Conservation (phyloP, 2,329 filamentous ascomycete genomes). For the Pseudogymnoascus sp. region DNA sequence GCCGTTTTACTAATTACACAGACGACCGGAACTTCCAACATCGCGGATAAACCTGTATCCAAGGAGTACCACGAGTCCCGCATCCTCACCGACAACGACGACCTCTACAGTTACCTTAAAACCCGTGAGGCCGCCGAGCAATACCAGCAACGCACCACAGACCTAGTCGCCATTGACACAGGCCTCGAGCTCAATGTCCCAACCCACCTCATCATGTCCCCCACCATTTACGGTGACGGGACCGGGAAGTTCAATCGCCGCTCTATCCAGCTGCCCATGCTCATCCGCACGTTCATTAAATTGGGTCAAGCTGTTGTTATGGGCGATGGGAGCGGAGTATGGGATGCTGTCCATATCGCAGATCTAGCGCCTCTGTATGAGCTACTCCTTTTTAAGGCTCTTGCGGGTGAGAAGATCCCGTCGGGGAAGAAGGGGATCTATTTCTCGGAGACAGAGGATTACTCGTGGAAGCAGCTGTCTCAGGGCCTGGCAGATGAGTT, state of each 20-base stretch:
- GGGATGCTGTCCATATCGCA: slow-evolving; percentile 37
- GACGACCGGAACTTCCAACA: slow-evolving; percentile 36
- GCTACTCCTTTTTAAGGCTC: slow-evolving; percentile 28
- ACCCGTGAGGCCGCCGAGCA: slow-evolving; percentile 29
- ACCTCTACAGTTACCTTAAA: slow-evolving; percentile 36
- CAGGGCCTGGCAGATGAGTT: slow-evolving; percentile 29
- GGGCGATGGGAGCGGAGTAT: slow-evolving; percentile 31
- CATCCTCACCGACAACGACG: slow-evolving; percentile 35
- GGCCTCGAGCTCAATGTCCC: slow-evolving; percentile 34
- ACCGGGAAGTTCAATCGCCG: slow-evolving; percentile 33
- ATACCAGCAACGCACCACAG: slow-evolving; percentile 37
- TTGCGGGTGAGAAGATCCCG: slow-evolving; percentile 27
- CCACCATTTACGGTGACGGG: slow-evolving; percentile 39
- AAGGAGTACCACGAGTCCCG: slow-evolving; percentile 24
- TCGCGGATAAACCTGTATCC: slow-evolving; percentile 35
- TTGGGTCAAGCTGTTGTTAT: slow-evolving; percentile 27
- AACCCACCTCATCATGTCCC: slow-evolving; percentile 38
- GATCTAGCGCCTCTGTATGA: slow-evolving; percentile 37
- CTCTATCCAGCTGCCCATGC: slow-evolving; percentile 32
- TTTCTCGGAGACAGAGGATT: slow-evolving; percentile 34
- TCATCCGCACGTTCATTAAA: slow-evolving; percentile 27
- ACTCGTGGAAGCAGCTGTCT: slow-evolving; percentile 33
- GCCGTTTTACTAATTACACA: slow-evolving; percentile 9
- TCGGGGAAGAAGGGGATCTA: slow-evolving; percentile 33
- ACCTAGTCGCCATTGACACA: slow-evolving; percentile 34